Conservation (phyloP, 2,329 filamentous ascomycete species). For the Penicillium italicum region DNA sequence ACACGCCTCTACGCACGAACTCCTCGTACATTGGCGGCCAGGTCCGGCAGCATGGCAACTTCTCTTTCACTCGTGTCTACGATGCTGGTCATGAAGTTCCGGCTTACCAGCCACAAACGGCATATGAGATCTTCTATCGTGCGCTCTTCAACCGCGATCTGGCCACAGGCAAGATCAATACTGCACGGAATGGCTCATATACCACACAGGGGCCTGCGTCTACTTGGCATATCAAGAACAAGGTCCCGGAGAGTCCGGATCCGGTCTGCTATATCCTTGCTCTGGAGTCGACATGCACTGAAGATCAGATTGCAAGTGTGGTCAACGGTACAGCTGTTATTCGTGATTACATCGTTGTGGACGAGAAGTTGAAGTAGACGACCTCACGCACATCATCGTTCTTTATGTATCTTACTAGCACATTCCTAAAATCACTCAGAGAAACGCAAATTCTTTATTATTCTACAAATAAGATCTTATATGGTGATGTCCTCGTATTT, state of each 20-base stretch:
- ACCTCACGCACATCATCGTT: background rate
- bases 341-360: conserved; percentile 47
- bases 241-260: conserved; percentile 39
- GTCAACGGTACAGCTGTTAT: conserved; percentile 46
- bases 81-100: conserved; percentile 50
- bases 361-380: conserved; percentile 14
- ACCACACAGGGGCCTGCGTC: conserved; percentile 39
- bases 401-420: background rate
- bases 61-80: conserved; percentile 50
- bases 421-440: background rate
- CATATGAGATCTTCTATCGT: conserved; percentile 54
- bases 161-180: conserved; percentile 51
- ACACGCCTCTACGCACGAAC: conserved; percentile 45
- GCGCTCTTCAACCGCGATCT: conserved; percentile 52
- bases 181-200: conserved; percentile 35
- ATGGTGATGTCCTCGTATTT: background rate
- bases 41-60: conserved; percentile 48
- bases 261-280: conserved; percentile 47
- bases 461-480: background rate
- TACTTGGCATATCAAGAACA: conserved; percentile 47
- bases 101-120: conserved; percentile 54
- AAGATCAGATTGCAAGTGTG: conserved; percentile 44
- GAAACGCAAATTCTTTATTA: background rate
- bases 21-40: conserved; percentile 44
- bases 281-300: conserved; percentile 41